A percentile compares a stretch with the other conserved stretches of the same genome.
Evolutionary conservation across 257 asterid genomes (phyloP).

Genomic region (Verbena officinalis): DNA sequence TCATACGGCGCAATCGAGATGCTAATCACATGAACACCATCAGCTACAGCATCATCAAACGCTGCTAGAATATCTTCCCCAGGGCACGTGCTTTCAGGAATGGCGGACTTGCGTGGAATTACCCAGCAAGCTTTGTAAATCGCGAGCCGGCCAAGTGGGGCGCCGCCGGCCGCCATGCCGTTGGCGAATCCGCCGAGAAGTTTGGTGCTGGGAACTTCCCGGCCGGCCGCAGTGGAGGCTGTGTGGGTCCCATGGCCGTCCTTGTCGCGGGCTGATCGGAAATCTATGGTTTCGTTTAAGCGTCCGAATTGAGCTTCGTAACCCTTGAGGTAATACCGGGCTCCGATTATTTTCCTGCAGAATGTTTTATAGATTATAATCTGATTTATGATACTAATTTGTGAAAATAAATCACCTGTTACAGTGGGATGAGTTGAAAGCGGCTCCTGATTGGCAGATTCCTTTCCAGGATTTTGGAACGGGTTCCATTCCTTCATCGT

Average conservation of each 20-base stretch:
- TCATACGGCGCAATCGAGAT: conserved; percentile 26
- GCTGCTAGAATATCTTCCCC: conserved; percentile 39
- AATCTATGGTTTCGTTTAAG: conserved; percentile 41
- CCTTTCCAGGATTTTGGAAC: conserved; percentile 48
- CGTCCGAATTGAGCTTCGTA: conserved; percentile 43
- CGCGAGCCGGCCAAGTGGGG: conserved; percentile 47
- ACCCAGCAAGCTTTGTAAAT: conserved; percentile 62
- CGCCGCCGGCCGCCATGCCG: conserved; percentile 62
- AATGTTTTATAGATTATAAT: background rate
- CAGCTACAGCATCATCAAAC: conserved; percentile 43
- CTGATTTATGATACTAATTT: too few species aligned
- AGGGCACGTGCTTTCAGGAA: conserved; percentile 18
- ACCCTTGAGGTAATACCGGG: conserved; percentile 51
- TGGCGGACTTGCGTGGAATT: conserved; percentile 1
- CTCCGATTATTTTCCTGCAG: conserved; percentile 42
- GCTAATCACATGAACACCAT: conserved; percentile 41
- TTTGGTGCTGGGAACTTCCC: conserved; percentile 34
- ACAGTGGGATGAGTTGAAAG: conserved; percentile 44
- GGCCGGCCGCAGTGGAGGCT: conserved; percentile 55
- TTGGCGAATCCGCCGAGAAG: conserved; percentile 52
- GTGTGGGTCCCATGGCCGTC: conserved; percentile 66
- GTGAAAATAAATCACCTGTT: conserved; percentile 24
- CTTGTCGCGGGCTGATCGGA: conserved; percentile 51
- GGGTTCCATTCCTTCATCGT: conserved; percentile 48
- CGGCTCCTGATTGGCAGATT: conserved; percentile 37